phyloP scores from a whole-genome alignment of 495 filamentous ascomycete genomes.

The Oleoguttula mirabilis region DNA sequence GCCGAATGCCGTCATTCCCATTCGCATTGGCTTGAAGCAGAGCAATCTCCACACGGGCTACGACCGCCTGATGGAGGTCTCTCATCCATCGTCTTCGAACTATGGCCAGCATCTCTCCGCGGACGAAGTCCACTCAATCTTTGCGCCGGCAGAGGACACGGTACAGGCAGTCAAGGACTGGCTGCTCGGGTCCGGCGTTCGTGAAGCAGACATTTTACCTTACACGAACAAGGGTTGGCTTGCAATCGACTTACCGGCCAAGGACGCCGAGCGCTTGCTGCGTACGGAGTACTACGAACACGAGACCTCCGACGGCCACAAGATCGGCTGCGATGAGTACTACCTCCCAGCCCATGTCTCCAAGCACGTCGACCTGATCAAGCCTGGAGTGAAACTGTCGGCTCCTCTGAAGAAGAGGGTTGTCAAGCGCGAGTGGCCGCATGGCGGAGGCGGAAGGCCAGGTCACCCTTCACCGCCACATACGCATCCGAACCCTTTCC shows the following conservation, averaged over 20 bases:
- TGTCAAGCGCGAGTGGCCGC: background rate
- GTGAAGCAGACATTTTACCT: background rate
- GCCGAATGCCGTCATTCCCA: constrained; percentile 11
- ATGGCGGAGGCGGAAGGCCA: background rate
- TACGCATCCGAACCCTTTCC: background rate
- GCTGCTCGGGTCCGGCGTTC: constrained; percentile 6
- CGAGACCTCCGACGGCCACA: background rate
- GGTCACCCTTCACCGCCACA: background rate
- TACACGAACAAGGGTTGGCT: constrained; percentile 12
- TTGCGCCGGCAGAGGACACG: constrained; percentile 1
- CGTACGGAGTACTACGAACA: constrained; percentile 10
- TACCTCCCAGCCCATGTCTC: constrained; percentile 3
- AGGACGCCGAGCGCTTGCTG: constrained; percentile 7
- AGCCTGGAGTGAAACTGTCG: constrained; percentile 5
- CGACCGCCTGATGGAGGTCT: constrained; percentile 14
- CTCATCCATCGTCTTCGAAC: constrained; percentile 16
- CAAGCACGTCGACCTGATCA: constrained; percentile 9
- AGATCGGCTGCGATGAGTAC: constrained; percentile 16
- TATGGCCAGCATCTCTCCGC: constrained; percentile 10
- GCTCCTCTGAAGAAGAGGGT: constrained; percentile 3
- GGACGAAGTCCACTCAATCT: background rate
- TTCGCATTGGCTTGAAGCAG: constrained; percentile 17
- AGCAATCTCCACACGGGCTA: constrained; percentile 12
- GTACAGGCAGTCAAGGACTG: constrained; percentile 6
- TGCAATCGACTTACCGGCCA: constrained; percentile 4